Percentiles rank a stretch among this genome's conserved stretches.
phyloP scores from a whole-genome alignment of 345 rosid species.

The Syzygium aqueum region DNA sequence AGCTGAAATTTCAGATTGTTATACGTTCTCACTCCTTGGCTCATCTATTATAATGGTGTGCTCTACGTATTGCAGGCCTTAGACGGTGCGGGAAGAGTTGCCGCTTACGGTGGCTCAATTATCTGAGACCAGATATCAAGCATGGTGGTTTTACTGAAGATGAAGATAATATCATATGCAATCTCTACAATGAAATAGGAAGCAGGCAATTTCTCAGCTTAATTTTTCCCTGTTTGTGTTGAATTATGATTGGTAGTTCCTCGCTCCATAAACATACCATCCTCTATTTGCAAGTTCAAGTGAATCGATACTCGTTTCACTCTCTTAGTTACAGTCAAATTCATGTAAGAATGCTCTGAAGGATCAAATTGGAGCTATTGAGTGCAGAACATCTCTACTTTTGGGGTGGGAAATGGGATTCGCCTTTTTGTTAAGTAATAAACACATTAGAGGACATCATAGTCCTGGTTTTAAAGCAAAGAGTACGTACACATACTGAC shows the following conservation, averaged over 20 bases:
- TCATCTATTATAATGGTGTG: neutral
- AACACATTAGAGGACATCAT: neutral
- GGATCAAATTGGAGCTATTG: neutral
- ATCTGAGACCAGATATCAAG: conserved; percentile 1
- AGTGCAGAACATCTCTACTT: neutral
- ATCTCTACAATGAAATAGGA: neutral
- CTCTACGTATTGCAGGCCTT: neutral
- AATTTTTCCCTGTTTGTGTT: neutral
- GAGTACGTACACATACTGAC: neutral
- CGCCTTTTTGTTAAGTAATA: neutral
- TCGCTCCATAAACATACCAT: neutral
- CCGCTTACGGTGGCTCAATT: conserved; percentile 2
- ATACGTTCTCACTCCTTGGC: neutral
- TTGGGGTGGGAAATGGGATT: neutral
- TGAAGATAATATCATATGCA: neutral
- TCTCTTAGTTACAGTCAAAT: neutral
- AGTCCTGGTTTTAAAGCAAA: neutral
- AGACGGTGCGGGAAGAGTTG: conserved; percentile 3
- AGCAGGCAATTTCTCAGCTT: neutral
- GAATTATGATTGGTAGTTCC: neutral
- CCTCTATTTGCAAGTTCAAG: neutral
- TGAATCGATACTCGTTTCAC: neutral
- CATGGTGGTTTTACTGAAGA: conserved; percentile 2
- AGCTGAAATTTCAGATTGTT: neutral
- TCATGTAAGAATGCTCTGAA: neutral